Base-by-base conservation (phyloP, 805 yeast genomes). In the Cyberlindnera suaveolens region DNA sequence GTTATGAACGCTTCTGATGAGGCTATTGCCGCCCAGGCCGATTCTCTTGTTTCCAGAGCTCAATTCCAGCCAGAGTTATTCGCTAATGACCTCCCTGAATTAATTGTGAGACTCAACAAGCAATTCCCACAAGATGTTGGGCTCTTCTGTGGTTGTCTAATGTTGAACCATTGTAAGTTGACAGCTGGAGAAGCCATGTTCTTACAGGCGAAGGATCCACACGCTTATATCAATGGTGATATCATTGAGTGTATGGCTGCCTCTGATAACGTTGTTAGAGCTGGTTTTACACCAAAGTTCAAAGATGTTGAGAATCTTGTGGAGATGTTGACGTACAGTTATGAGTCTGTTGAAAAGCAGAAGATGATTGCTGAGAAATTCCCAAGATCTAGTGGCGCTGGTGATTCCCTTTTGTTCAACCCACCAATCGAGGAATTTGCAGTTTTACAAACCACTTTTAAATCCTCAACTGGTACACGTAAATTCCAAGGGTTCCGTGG, bases 211-310 rank as follows among this genome's bases (percentile, higher is more conserved):
- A 87, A 88, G 67, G 97, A 90, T 65, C 98, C 98, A 20, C 99
- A 93, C 66, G 99, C 99, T 30, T 93, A 93, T 67, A 91, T 93
- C 48, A 75, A 83, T 43, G 99, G 99, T 52, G 98, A 93, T 65
- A 93, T 93, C 54, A 90, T 93, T 60, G 99, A 93, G 71, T 93
- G 99, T 72, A 93, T 93, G 99, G 99, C 99, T 35, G 97, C 99
- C 8, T 83, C 95, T 34, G 99, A 93, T 65, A 93, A 93, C 58
- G 99, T 93, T 45, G 97, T 93, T 39, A 80, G 99, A 65, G 96
- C 97, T 4, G 99, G 99, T 13, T 93, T 93, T 73, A 93, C 99
- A n/a, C 99, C 99, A 49, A 93, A 93, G 66, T 93, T 91, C 72
- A 93, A 91, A 68, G 99, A 93, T 65, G 98, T 93, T 47, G 67